Evolutionary conservation across 2,329 filamentous ascomycete genomes (phyloP).

Genomic region (Aureobasidium vineae): DNA sequence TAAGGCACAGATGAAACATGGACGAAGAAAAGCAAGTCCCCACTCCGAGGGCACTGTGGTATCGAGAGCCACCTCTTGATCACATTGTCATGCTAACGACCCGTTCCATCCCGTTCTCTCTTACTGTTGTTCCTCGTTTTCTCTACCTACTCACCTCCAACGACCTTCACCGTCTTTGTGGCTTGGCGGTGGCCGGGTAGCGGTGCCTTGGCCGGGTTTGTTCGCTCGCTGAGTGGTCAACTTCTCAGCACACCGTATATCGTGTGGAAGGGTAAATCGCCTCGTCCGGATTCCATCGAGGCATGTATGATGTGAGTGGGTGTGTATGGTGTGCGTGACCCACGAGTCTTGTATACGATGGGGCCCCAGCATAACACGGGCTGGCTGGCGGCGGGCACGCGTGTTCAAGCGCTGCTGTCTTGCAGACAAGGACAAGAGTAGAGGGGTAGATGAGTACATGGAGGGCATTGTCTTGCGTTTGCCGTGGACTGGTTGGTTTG

Average conservation of each 20-base stretch:
- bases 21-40: slow-evolving; percentile 11
- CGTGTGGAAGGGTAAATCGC: slow-evolving; percentile 5
- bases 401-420: slow-evolving; percentile 10
- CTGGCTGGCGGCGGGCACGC: not conserved
- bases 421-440: slow-evolving; percentile 6
- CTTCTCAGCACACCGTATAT: slow-evolving; percentile 9
- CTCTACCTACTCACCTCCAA: not conserved
- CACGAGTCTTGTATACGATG: not conserved
- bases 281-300: slow-evolving; percentile 4
- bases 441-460: slow-evolving; percentile 8
- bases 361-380: slow-evolving; percentile 5
- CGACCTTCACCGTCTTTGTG: slow-evolving; percentile 24
- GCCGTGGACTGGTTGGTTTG: slow-evolving; percentile 18
- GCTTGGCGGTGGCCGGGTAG: slow-evolving; percentile 24
- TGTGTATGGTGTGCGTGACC: slow-evolving; percentile 23
- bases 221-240: slow-evolving; percentile 8
- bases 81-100: slow-evolving; percentile 20
- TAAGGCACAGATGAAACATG: slow-evolving; percentile 20
- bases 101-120: slow-evolving; percentile 17
- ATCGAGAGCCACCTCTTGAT: not conserved
- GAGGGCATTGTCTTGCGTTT: slow-evolving; percentile 5
- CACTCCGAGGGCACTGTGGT: not conserved
- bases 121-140: slow-evolving; percentile 17
- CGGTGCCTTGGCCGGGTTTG: slow-evolving; percentile 13
- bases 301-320: slow-evolving; percentile 3